phyloP scores from a whole-genome alignment of 2,329 filamentous ascomycete species.

The Dactylonectria estremocensis region DNA sequence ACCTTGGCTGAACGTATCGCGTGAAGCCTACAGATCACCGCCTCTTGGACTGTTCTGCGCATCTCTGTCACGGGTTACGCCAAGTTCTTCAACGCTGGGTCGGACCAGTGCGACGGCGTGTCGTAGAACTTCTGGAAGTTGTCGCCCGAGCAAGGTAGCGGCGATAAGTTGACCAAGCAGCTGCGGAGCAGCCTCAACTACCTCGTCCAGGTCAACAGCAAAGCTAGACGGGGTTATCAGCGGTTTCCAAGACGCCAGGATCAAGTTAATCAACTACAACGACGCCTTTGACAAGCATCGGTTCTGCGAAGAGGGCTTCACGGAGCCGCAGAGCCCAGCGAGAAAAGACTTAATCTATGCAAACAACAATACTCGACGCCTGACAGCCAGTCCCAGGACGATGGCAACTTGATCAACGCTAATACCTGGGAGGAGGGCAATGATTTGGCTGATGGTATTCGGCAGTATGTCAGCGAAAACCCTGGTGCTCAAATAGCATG shows the following conservation, averaged over 20 bases:
- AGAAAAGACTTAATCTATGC: background rate
- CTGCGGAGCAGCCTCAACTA: conserved; percentile 6
- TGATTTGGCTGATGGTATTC: background rate
- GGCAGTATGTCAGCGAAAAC: background rate
- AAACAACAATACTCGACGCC: background rate
- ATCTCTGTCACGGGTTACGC: conserved; percentile 3
- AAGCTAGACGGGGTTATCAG: background rate
- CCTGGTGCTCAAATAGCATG: background rate
- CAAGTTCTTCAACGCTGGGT: background rate
- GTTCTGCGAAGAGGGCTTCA: background rate
- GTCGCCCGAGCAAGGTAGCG: conserved; percentile 8
- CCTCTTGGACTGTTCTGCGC: background rate
- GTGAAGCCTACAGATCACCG: too few species aligned
- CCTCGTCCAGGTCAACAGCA: background rate
- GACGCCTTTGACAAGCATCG: background rate
- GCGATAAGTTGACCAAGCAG: conserved; percentile 15
- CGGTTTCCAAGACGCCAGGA: background rate
- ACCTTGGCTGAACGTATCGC: too few species aligned
- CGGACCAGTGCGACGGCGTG: background rate
- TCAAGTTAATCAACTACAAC: background rate
- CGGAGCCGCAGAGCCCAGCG: background rate
- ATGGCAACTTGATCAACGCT: background rate
- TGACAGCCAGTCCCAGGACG: background rate
- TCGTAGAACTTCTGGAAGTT: conserved; percentile 23
- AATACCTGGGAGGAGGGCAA: background rate